These are phyloP conservation scores for Heracleum sosnowskyi DNA, from an alignment of 129 eudicot species.

Conservation along the genomic window DNA sequence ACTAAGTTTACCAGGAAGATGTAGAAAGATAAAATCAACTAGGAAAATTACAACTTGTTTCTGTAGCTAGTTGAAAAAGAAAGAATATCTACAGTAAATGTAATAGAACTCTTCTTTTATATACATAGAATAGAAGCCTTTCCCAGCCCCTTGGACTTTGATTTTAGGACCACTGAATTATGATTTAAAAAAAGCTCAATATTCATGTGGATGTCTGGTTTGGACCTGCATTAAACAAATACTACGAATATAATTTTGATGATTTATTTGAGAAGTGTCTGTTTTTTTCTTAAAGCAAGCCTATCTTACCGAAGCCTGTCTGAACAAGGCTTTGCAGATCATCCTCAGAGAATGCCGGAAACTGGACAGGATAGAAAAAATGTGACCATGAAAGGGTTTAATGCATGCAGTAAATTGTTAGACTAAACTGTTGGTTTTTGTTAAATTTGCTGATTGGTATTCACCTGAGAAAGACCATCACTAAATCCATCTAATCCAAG, in stretches of 20 bases:
- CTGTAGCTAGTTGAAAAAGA: background rate
- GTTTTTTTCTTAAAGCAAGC: too few species aligned
- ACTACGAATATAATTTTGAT: too few species aligned
- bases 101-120: slow-evolving; percentile 36
- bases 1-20: slow-evolving; percentile 15
- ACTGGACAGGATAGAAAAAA: slow-evolving; percentile 23
- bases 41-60: background rate
- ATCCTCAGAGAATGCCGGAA: slow-evolving; percentile 55
- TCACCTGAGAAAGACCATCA: slow-evolving; percentile 55
- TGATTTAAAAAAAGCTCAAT: slow-evolving; percentile 47
- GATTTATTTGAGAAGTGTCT: background rate
- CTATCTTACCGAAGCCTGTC: slow-evolving; percentile 52
- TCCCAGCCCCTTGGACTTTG: slow-evolving; percentile 12
- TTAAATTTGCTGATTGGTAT: background rate
- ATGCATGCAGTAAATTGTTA: background rate
- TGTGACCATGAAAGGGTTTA: too few species aligned
- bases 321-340: slow-evolving; percentile 88
- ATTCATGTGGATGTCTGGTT: slow-evolving; percentile 61
- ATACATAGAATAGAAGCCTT: slow-evolving; percentile 28
- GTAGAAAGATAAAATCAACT: slow-evolving; percentile 12
- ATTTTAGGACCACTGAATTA: slow-evolving; percentile 5
- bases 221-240: slow-evolving; percentile 28
- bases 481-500: slow-evolving; percentile 48
- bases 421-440: background rate
- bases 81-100: slow-evolving; percentile 17